Evolutionary conservation across 2,329 filamentous ascomycete genomes (phyloP).

Genomic region (Fusarium sp.): DNA sequence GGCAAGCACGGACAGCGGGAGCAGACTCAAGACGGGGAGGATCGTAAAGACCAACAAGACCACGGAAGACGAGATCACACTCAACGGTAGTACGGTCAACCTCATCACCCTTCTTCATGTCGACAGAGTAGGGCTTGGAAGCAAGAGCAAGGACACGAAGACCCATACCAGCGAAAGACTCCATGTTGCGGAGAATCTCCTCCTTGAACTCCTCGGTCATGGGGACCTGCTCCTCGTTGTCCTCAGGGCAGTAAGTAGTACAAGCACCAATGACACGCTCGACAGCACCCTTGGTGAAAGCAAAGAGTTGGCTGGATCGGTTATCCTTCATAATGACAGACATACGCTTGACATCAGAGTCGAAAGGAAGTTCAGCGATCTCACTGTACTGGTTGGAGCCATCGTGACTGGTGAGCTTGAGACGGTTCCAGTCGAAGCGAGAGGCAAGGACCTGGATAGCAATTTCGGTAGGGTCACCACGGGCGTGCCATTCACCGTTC

Average conservation of each 20-base stretch:
- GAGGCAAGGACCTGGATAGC: constrained; percentile 78
- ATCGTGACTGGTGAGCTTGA: constrained; percentile 58
- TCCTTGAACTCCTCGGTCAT: constrained; percentile 64
- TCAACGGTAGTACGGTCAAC: constrained; percentile 67
- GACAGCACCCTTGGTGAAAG: constrained; percentile 73
- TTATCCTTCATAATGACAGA: constrained; percentile 70
- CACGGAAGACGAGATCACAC: constrained; percentile 70
- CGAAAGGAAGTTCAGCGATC: constrained; percentile 75
- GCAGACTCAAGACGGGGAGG: constrained; percentile 76
- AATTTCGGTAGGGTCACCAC: constrained; percentile 76
- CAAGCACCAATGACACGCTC: constrained; percentile 74
- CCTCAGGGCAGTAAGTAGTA: constrained; percentile 58
- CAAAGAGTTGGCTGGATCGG: constrained; percentile 46
- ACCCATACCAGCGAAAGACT: constrained; percentile 69
- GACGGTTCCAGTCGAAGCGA: constrained; percentile 71
- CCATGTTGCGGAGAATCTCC: constrained; percentile 72
- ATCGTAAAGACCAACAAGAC: constrained; percentile 77
- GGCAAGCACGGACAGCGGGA: constrained; percentile 67
- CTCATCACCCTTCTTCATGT: constrained; percentile 56
- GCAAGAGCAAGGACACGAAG: constrained; percentile 76
- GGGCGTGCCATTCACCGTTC: constrained; percentile 65
- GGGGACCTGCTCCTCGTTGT: constrained; percentile 49
- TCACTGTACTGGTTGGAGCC: constrained; percentile 63
- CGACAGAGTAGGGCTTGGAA: constrained; percentile 53
- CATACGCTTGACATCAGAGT: constrained; percentile 80